Conservation (phyloP, 345 rosid species). For the Eucalyptus curtisii region DNA sequence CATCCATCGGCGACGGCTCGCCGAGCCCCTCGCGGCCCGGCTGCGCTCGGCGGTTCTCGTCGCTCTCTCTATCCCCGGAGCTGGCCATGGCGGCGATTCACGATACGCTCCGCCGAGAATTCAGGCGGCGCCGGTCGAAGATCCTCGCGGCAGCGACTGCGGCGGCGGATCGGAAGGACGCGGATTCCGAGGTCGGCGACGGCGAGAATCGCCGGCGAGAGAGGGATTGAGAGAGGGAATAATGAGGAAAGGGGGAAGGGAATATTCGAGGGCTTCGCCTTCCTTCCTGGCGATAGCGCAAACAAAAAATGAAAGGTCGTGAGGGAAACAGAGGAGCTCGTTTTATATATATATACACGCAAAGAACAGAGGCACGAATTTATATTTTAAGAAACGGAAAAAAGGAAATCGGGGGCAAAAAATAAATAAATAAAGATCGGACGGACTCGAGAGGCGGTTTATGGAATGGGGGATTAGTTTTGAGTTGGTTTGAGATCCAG, state of each 20-base stretch:
- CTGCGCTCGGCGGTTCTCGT: constrained; percentile 19
- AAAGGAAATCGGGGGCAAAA: too few relatives aligned
- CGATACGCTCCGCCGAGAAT: background rate
- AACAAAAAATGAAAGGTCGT: background rate
- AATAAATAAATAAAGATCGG: background rate
- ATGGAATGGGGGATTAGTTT: background rate
- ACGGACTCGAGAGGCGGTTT: background rate
- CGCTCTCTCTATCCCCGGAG: constrained; percentile 1
- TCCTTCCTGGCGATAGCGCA: background rate
- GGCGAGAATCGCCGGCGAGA: background rate
- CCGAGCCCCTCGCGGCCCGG: constrained; percentile 9
- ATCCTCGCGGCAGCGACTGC: background rate
- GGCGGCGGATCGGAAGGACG: background rate
- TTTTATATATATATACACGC: background rate
- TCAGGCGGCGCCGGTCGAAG: background rate
- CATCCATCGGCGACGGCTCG: constrained; percentile 3
- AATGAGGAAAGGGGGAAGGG: background rate
- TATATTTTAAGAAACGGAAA: background rate
- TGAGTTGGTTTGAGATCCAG: background rate
- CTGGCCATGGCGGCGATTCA: background rate
- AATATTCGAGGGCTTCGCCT: background rate
- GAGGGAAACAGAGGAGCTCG: background rate
- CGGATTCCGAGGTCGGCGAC: background rate
- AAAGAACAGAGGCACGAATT: background rate
- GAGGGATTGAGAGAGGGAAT: background rate